These are phyloP conservation scores for Euphorbia lathyris DNA, from an alignment of 345 rosid genomes.

Conservation along the genomic window DNA sequence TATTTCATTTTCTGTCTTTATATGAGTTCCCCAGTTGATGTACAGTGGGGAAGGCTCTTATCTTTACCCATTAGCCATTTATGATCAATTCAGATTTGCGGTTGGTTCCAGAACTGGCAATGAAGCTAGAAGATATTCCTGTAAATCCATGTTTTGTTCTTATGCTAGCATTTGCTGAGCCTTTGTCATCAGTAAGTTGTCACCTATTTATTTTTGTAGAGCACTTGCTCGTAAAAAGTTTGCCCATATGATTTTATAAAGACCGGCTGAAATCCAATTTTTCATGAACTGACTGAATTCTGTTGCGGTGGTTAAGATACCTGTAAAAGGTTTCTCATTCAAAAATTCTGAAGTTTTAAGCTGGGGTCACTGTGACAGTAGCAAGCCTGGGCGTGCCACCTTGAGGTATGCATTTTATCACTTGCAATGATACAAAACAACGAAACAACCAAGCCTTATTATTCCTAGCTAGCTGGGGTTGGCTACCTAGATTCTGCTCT, in stretches of 20 bases:
- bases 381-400: conserved; percentile 73
- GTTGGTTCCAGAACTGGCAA: conserved; percentile 47
- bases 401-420: conserved; percentile 35
- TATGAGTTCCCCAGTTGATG: conserved; percentile 4
- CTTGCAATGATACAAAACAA: neutral
- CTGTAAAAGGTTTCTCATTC: conserved; percentile 62
- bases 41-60: conserved; percentile 9
- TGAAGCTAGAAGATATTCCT: conserved; percentile 57
- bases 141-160: conserved; percentile 72
- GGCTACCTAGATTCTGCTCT: no score
- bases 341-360: conserved; percentile 58
- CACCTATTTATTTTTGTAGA: conserved; percentile 3
- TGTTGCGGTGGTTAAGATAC: conserved; percentile 46
- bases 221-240: neutral
- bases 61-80: conserved; percentile 4
- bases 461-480: no score
- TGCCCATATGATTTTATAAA: neutral
- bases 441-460: no score
- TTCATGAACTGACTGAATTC: conserved; percentile 11
- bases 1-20: neutral
- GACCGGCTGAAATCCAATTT: neutral
- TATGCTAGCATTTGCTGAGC: conserved; percentile 77
- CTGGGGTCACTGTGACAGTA: conserved; percentile 75
- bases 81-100: conserved; percentile 50
- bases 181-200: conserved; percentile 59